Percentiles rank a stretch among this genome's conserved stretches.
Conservation (phyloP, 169 alveolate species). For the Plasmodium ovale region DNA sequence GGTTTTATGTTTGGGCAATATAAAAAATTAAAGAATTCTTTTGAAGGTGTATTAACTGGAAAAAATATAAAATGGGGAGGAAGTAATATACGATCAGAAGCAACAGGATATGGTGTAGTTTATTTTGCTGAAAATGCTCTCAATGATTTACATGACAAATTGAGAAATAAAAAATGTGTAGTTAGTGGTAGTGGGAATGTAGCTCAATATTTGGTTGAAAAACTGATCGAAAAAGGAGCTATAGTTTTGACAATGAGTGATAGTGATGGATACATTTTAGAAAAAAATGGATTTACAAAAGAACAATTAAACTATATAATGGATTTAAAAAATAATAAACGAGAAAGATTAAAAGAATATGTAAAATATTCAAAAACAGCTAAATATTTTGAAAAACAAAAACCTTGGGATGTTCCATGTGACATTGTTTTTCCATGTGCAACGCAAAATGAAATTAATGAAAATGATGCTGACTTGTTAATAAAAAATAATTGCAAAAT, state of each 20-base stretch:
- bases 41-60: slow-evolving; percentile 90
- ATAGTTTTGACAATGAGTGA: slow-evolving; percentile 87
- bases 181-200: slow-evolving; percentile 92
- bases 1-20: slow-evolving; percentile 91
- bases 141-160: slow-evolving; percentile 49
- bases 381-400: slow-evolving; percentile 77
- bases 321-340: slow-evolving; percentile 80
- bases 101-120: slow-evolving; percentile 92
- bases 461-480: slow-evolving; percentile 85
- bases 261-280: slow-evolving; percentile 83
- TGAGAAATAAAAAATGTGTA: slow-evolving; percentile 81
- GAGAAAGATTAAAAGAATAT: slow-evolving; percentile 79
- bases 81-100: slow-evolving; percentile 88
- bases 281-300: slow-evolving; percentile 84
- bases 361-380: slow-evolving; percentile 75
- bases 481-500: slow-evolving; percentile 78
- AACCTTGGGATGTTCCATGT: slow-evolving; percentile 84
- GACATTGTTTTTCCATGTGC: slow-evolving; percentile 91
- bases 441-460: slow-evolving; percentile 87
- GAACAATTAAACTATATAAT: slow-evolving; percentile 80
- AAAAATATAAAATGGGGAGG: slow-evolving; percentile 90
- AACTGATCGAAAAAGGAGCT: slow-evolving; percentile 88
- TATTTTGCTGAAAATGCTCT: slow-evolving; percentile 84
- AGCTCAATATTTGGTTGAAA: slow-evolving; percentile 88
- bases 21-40: slow-evolving; percentile 80